Evolutionary conservation across 2,329 filamentous ascomycete genomes (phyloP).

Genomic region (Purpureocillium takamizusanense): DNA sequence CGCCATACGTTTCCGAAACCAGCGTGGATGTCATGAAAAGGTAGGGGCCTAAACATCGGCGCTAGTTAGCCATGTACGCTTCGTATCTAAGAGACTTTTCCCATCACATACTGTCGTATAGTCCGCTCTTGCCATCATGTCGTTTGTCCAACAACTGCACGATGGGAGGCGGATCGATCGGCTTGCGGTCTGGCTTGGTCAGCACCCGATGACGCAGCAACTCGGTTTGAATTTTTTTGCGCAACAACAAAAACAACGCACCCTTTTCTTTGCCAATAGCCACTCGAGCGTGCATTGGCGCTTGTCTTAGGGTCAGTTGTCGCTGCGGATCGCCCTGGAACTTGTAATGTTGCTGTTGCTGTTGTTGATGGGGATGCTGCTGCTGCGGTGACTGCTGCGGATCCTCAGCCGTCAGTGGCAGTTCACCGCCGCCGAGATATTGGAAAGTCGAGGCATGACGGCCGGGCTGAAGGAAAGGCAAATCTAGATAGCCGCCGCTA

Average conservation of each 20-base stretch:
- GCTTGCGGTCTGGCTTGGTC: conserved; percentile 59
- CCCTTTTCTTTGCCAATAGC: conserved; percentile 69
- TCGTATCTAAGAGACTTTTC: background rate
- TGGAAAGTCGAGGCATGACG: conserved; percentile 4
- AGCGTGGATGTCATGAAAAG: conserved; percentile 38
- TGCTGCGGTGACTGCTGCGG: background rate
- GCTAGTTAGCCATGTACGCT: background rate
- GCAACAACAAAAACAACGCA: conserved; percentile 20
- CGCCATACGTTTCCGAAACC: conserved; percentile 30
- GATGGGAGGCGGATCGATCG: conserved; percentile 81
- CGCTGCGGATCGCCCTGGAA: conserved; percentile 11
- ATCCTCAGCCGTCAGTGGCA: conserved; percentile 7
- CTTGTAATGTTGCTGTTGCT: conserved; percentile 6
- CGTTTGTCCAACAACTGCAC: conserved; percentile 49
- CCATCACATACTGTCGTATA: conserved; percentile 12
- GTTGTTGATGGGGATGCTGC: background rate
- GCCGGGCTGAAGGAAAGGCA: conserved; percentile 7
- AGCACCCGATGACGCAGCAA: background rate
- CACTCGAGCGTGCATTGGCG: conserved; percentile 47
- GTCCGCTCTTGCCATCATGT: conserved; percentile 9
- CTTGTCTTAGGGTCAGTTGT: conserved; percentile 10
- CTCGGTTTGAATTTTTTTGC: too few relatives aligned
- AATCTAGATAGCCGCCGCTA: conserved; percentile 5
- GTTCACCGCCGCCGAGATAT: conserved; percentile 8
- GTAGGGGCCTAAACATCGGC: conserved; percentile 30